Percentiles rank a stretch among this genome's conserved stretches.
Conservation (phyloP, 495 filamentous ascomycete genomes). For the Penicillium cosmopolitanum region DNA sequence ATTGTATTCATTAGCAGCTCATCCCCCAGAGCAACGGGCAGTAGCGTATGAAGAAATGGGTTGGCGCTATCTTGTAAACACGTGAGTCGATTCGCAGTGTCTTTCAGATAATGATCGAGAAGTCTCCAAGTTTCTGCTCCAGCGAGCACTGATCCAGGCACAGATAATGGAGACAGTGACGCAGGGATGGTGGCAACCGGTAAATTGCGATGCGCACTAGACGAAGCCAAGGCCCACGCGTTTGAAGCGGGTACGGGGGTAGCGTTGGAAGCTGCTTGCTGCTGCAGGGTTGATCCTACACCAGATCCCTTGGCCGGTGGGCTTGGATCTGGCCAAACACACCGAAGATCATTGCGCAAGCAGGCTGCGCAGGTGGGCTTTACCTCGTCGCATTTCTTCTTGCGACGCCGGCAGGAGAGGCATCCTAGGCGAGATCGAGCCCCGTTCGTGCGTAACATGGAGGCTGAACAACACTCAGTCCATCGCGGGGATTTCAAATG, state of each 20-base stretch:
- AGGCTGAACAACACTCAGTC: conserved; percentile 3
- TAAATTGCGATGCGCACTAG: conserved; percentile 10
- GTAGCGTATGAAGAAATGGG: conserved; percentile 23
- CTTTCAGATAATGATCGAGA: conserved; percentile 24
- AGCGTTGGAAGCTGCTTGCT: conserved; percentile 7
- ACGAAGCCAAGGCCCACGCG: conserved; percentile 15
- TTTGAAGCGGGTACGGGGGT: conserved; percentile 4
- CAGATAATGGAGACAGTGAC: conserved; percentile 10
- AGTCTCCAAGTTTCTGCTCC: conserved; percentile 20
- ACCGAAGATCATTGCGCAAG: conserved; percentile 23
- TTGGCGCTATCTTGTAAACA: conserved; percentile 23
- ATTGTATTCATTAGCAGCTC: conserved; percentile 27
- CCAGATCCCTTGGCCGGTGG: background rate
- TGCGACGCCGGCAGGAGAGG: conserved; percentile 24
- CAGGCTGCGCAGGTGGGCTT: conserved; percentile 26
- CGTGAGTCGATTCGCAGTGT: conserved; percentile 18
- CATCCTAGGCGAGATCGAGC: conserved; percentile 23
- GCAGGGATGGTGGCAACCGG: conserved; percentile 14
- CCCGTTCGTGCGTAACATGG: conserved; percentile 13
- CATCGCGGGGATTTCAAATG: conserved; percentile 3
- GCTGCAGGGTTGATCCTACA: conserved; percentile 5
- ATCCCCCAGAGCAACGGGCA: conserved; percentile 21
- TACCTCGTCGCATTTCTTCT: conserved; percentile 28
- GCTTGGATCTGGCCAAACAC: conserved; percentile 21
- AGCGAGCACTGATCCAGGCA: conserved; percentile 13